These are phyloP conservation scores for Achaetomiella virescens DNA, from an alignment of 495 filamentous ascomycete genomes.

Conservation along the genomic window DNA sequence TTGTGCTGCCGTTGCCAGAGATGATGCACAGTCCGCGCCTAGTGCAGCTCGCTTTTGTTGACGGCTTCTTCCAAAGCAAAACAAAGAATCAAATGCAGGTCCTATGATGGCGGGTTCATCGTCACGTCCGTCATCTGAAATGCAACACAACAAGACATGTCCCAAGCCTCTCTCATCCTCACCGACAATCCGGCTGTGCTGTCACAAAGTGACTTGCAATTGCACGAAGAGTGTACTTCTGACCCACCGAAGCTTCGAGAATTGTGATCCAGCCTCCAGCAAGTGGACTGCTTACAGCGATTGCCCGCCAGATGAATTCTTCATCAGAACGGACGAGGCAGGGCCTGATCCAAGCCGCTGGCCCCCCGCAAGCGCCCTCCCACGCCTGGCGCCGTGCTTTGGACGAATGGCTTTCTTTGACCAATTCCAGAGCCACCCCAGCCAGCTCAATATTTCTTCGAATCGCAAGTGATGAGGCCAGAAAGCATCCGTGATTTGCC, in stretches of 20 bases:
- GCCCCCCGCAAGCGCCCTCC: conserved; percentile 8
- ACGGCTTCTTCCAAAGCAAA: background rate
- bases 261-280: conserved; percentile 17
- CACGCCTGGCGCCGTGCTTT: conserved; percentile 4
- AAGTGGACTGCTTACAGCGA: conserved; percentile 13
- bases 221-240: background rate
- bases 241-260: conserved; percentile 45
- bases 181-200: no score
- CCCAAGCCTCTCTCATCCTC: no score
- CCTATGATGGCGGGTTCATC: background rate
- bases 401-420: conserved; percentile 22
- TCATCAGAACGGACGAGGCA: background rate
- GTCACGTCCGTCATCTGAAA: no score
- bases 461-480: conserved; percentile 23
- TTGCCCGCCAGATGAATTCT: conserved; percentile 10
- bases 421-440: conserved; percentile 23
- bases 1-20: conserved; percentile 7
- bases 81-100: background rate
- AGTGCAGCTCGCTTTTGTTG: conserved; percentile 4
- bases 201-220: background rate
- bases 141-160: no score
- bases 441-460: conserved; percentile 29
- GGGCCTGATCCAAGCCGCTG: conserved; percentile 2
- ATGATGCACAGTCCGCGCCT: background rate
- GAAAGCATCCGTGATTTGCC: conserved; percentile 20